These are phyloP conservation scores for Amesomyces nigricolor DNA, from an alignment of 2,329 filamentous ascomycete species.

Conservation along the genomic window DNA sequence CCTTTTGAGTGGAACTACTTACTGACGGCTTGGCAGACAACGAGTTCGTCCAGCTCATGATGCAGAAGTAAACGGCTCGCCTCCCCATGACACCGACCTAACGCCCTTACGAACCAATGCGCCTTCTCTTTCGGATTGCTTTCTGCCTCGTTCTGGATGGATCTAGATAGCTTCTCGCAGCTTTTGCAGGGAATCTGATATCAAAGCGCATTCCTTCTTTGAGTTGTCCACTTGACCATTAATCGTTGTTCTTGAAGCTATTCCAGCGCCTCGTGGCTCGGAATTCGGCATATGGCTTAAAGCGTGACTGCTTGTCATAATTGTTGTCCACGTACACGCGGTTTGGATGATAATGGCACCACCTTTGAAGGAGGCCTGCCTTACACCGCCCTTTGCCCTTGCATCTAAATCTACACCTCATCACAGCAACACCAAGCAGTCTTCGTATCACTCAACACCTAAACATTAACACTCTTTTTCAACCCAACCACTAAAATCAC, in stretches of 20 bases:
- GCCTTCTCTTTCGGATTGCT: constrained; percentile 20
- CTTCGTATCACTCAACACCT: not conserved
- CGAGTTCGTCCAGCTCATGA: constrained; percentile 92
- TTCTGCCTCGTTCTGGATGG: constrained; percentile 24
- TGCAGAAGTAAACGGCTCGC: constrained; percentile 68
- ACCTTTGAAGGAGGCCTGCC: not conserved
- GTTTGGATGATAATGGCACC: constrained; percentile 10
- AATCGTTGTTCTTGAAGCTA: constrained; percentile 8
- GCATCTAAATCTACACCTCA: not conserved
- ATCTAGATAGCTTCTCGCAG: constrained; percentile 17
- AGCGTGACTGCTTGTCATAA: not conserved
- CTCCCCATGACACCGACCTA: constrained; percentile 14
- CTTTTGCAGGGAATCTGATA: constrained; percentile 18
- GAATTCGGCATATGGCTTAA: not conserved
- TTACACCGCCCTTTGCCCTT: not conserved
- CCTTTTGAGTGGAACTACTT: not conserved
- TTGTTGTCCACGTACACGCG: not conserved
- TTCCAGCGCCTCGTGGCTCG: not conserved
- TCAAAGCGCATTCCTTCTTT: constrained; percentile 14
- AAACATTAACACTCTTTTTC: not conserved
- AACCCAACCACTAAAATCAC: constrained; percentile 1
- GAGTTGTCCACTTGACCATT: constrained; percentile 6
- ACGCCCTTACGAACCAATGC: constrained; percentile 15
- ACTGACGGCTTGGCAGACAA: constrained; percentile 56
- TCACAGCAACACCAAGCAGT: no score